Evolutionary conservation across 2,329 filamentous ascomycete genomes (phyloP), one percentile per base, ranked within the genome.

Genomic region (Xylariaceae sp.): DNA sequence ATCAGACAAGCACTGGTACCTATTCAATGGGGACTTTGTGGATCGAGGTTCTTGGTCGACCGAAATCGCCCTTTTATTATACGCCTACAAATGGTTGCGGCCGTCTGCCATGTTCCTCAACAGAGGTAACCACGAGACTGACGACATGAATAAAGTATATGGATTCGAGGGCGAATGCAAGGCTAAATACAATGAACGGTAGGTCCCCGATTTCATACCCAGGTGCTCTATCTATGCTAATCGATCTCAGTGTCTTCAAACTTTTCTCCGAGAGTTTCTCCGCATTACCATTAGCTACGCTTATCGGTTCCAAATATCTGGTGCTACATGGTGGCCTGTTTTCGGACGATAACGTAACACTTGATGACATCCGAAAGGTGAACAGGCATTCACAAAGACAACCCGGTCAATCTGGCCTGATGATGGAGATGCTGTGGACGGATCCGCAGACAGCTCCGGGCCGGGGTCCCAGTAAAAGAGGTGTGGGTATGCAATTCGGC

Each of bases 341-440:
- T 82, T 98, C 93, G 1, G 90, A 98, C 70, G 95, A 99, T 75
- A 95, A 90, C 65, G 83, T 93, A 61, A 93, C 90, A 0, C 79
- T 99, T 50, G 91, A 98, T 65, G 93, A 99, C 71, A 96, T 99
- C 65, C 86, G 95, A 64, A 96, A 96, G 77, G 80, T 98, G 55
- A 88, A 98, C 75, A 83, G 93, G 63, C 93, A 97, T 77, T 87
- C 85, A 72, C 95, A 98, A 76, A 84, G 91, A 59, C 93, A 98
- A 70, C 93, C 95, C 2, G 95, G 95, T 29, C 95, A 99, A 74
- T 79, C 89, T 47, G 95, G 95, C 14, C 78, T 99, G 67, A 99
- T 99, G 95, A 99, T 99, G 95, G 95, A 99, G 77, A 99, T 99
- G 95, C 84, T 99, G 45, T 99, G 95, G 95, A 98, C 95, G 0